These are phyloP conservation scores for Solanum arcanum DNA, from an alignment of 257 asterid genomes.

Conservation along the genomic window DNA sequence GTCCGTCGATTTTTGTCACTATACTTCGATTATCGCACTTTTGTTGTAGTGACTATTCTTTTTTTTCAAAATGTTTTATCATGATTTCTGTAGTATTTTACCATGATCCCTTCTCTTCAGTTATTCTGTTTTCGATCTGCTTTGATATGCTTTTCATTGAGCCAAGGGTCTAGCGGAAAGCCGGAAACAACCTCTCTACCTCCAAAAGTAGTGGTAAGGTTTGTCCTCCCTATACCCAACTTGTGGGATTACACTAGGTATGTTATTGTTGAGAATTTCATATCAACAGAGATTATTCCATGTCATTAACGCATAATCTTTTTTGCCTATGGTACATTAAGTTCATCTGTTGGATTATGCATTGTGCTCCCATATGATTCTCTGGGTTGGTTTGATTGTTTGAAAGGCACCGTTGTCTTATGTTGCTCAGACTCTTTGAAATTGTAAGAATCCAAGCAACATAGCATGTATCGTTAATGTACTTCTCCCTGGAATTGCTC, in stretches of 20 bases:
- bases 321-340: not conserved
- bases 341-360: not conserved
- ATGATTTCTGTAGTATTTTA: not conserved
- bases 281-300: not conserved
- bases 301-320: not conserved
- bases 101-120: not conserved
- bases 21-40: not conserved
- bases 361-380: not conserved
- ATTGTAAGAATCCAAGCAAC: not conserved
- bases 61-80: not conserved
- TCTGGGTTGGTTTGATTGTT: not conserved
- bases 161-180: not conserved
- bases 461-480: not conserved
- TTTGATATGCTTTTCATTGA: not conserved
- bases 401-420: not conserved
- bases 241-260: not conserved
- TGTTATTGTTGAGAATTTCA: not conserved
- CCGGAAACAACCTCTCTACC: not conserved
- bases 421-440: not conserved
- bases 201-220: not conserved
- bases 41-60: not conserved
- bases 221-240: not conserved
- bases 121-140: not conserved
- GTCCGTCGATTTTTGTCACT: not conserved
- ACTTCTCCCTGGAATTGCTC: not conserved